phyloP scores from a whole-genome alignment of 495 filamentous ascomycete species.

The Xylaria venustula region DNA sequence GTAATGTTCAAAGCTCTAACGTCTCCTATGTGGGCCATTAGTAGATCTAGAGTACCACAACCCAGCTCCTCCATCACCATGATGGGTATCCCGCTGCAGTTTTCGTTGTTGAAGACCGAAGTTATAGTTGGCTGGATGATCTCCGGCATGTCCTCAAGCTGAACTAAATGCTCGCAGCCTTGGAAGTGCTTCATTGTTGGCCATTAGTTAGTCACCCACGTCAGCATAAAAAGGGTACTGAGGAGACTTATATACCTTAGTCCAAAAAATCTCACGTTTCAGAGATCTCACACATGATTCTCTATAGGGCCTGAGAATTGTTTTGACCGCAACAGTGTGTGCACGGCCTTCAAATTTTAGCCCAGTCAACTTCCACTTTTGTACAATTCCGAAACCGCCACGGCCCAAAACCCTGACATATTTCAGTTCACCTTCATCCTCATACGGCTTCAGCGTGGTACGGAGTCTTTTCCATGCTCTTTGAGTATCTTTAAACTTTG shows the following conservation, averaged over 20 bases:
- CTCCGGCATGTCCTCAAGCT: neutral
- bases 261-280: neutral
- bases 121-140: neutral
- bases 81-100: neutral
- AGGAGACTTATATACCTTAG: neutral
- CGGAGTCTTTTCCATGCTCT: conserved; percentile 5
- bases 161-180: neutral
- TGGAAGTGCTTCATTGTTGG: neutral
- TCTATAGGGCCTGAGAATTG: neutral
- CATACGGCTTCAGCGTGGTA: neutral
- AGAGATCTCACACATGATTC: neutral
- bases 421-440: neutral
- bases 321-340: conserved; percentile 1
- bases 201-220: neutral
- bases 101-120: neutral
- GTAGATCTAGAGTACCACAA: neutral
- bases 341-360: neutral
- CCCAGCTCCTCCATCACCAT: conserved; percentile 8
- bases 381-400: conserved; percentile 9
- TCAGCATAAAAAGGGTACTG: neutral
- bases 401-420: conserved; percentile 2
- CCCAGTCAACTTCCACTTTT: neutral
- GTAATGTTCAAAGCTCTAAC: neutral
- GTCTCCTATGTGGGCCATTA: neutral
- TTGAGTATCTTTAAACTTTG: neutral